phyloP scores from a whole-genome alignment of 2,329 filamentous ascomycete species.

The Cercospora sp. region DNA sequence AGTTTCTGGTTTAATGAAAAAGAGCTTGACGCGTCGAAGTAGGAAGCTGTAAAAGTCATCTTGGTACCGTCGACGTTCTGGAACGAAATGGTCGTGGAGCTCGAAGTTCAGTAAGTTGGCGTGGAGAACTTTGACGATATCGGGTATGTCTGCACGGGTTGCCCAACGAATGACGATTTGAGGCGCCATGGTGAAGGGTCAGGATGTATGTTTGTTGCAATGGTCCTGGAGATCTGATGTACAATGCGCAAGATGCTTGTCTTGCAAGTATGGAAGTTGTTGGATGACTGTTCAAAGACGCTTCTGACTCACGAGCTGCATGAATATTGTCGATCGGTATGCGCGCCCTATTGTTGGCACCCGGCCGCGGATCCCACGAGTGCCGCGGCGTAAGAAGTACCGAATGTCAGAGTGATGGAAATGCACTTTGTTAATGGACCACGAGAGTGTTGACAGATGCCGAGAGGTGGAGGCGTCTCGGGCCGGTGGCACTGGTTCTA shows the following conservation, averaged over 20 bases:
- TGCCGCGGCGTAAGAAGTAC: background rate
- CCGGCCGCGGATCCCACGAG: background rate
- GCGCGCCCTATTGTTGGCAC: background rate
- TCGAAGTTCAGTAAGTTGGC: conserved; percentile 20
- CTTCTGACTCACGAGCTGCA: background rate
- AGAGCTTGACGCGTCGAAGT: conserved; percentile 20
- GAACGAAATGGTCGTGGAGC: conserved; percentile 26
- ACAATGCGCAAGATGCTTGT: background rate
- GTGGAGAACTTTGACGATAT: conserved; percentile 16
- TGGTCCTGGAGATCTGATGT: background rate
- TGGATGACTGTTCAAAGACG: background rate
- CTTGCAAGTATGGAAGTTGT: background rate
- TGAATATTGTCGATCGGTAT: background rate
- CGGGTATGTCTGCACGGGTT: conserved; percentile 21
- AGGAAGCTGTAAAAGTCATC: conserved; percentile 25
- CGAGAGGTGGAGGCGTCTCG: background rate
- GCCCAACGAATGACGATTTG: conserved; percentile 25
- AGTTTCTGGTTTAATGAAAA: conserved; percentile 22
- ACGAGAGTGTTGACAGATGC: background rate
- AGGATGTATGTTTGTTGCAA: background rate
- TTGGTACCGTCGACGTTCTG: conserved; percentile 9
- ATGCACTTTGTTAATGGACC: background rate
- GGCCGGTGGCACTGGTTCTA: background rate
- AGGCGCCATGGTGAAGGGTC: background rate
- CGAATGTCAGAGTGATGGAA: background rate